Percentiles rank a stretch among this genome's conserved stretches.
Evolutionary conservation across 352 stramenopile species (phyloP).

Genomic region (Phytophthora macrochlamydospora): DNA sequence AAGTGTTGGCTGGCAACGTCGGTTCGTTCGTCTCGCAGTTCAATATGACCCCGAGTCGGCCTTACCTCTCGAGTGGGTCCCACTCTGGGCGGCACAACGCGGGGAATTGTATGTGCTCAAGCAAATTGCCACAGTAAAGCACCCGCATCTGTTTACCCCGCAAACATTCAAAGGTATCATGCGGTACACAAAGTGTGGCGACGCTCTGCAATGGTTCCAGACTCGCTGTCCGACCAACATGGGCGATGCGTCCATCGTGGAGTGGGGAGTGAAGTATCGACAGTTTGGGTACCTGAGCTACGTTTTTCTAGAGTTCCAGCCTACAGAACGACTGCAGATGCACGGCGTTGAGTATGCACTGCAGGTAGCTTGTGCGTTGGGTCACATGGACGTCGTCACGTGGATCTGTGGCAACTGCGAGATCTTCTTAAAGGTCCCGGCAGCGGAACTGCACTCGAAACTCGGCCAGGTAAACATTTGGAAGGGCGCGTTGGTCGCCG

Average conservation of each 20-base stretch:
- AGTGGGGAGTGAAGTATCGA: conserved; percentile 41
- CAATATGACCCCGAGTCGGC: conserved; percentile 29
- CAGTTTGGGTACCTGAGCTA: conserved; percentile 36
- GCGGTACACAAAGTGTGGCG: conserved; percentile 38
- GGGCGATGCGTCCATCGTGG: conserved; percentile 27
- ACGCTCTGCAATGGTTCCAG: conserved; percentile 42
- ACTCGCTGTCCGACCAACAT: conserved; percentile 22
- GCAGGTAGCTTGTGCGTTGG: conserved; percentile 34
- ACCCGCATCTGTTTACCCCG: conserved; percentile 39
- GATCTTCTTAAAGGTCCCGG: conserved; percentile 36
- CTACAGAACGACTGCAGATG: conserved; percentile 23
- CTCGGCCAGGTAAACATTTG: conserved; percentile 31
- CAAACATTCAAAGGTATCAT: conserved; percentile 39
- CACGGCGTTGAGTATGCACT: conserved; percentile 39
- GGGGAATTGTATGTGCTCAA: conserved; percentile 34
- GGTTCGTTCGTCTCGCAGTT: conserved; percentile 26
- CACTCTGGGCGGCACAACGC: conserved; percentile 40
- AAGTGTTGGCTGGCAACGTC: conserved; percentile 30
- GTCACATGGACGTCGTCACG: conserved; percentile 39
- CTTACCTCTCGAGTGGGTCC: conserved; percentile 31
- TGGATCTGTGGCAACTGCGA: conserved; percentile 46
- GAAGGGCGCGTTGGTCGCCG: conserved; percentile 32
- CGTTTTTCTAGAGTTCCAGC: conserved; percentile 30
- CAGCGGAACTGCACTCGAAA: conserved; percentile 29
- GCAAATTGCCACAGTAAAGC: conserved; percentile 23